Percentiles rank a stretch among this genome's conserved stretches.
Evolutionary conservation across 208 protist genomes (phyloP).

Genomic region (Leishmania tropica): DNA sequence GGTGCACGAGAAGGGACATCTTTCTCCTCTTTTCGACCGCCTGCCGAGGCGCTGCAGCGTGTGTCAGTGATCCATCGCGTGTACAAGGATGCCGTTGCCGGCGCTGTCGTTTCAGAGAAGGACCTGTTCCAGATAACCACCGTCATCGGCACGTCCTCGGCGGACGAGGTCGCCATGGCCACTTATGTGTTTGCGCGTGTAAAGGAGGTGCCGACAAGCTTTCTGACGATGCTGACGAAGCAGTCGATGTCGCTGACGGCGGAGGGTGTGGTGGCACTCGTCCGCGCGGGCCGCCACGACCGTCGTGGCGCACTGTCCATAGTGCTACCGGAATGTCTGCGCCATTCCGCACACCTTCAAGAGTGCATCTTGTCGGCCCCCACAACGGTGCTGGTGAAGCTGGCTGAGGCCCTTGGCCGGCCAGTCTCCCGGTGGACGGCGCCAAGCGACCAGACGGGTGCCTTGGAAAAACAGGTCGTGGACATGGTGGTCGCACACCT

Average conservation of each 20-base stretch:
- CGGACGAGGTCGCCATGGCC: slow-evolving; percentile 29
- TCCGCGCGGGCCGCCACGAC: slow-evolving; percentile 40
- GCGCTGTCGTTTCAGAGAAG: slow-evolving; percentile 23
- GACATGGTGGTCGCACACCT: slow-evolving; percentile 15
- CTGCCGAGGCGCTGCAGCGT: slow-evolving; percentile 16
- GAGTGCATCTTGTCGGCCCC: slow-evolving; percentile 23
- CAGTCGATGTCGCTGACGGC: slow-evolving; percentile 9
- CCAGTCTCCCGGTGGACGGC: slow-evolving; percentile 34
- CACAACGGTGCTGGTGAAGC: slow-evolving; percentile 26
- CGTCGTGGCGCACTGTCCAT: slow-evolving; percentile 27
- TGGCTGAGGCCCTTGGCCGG: slow-evolving; percentile 26
- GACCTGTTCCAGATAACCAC: slow-evolving; percentile 27
- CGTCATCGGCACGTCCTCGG: slow-evolving; percentile 7
- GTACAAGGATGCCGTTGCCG: slow-evolving; percentile 19
- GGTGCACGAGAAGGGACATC: neutral
- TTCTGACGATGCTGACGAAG: slow-evolving; percentile 5
- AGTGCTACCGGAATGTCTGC: slow-evolving; percentile 15
- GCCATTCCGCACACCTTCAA: neutral
- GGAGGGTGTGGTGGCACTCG: slow-evolving; percentile 40
- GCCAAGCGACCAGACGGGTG: neutral
- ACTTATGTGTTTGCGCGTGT: slow-evolving; percentile 16
- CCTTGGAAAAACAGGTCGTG: slow-evolving; percentile 13
- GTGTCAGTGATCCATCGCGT: slow-evolving; percentile 9
- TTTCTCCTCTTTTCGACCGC: neutral
- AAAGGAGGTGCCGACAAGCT: slow-evolving; percentile 16